Evolutionary conservation across 768 basidiomycete genomes (phyloP).

Genomic region (Floccularia luteovirens): DNA sequence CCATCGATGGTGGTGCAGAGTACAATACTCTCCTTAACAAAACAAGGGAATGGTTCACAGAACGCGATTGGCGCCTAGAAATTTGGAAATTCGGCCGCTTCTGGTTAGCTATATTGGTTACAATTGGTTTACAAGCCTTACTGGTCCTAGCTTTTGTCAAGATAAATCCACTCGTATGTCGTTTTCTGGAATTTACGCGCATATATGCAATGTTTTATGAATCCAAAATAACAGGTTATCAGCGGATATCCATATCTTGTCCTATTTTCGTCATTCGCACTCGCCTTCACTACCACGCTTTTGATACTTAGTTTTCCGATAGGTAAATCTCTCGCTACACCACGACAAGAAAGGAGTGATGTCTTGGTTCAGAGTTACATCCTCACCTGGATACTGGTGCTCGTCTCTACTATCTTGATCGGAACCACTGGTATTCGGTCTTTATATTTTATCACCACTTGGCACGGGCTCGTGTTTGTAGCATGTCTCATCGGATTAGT

Average conservation of each 20-base stretch:
- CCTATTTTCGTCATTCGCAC: conserved; percentile 31
- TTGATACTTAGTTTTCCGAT: conserved; percentile 26
- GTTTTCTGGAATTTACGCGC: no score
- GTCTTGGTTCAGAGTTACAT: conserved; percentile 45
- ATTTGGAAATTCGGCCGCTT: conserved; percentile 52
- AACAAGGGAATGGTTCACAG: conserved; percentile 15
- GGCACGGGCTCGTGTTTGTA: conserved; percentile 27
- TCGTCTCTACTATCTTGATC: conserved; percentile 38
- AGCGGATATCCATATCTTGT: conserved; percentile 39
- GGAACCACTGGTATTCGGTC: conserved; percentile 37
- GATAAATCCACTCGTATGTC: conserved; percentile 59
- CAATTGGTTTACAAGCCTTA: conserved; percentile 34
- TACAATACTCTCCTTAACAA: conserved; percentile 8
- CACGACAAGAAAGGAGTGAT: conserved; percentile 37
- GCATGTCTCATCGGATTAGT: conserved; percentile 12
- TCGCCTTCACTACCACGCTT: conserved; percentile 37
- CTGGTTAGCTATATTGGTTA: conserved; percentile 48
- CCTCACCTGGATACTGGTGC: conserved; percentile 49
- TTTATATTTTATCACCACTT: conserved; percentile 47
- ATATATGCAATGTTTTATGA: not conserved
- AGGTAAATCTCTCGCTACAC: conserved; percentile 16
- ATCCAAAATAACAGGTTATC: no score
- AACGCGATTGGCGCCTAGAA: conserved; percentile 16
- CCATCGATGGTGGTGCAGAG: conserved; percentile 9
- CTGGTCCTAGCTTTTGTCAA: conserved; percentile 41